Base-by-base conservation (phyloP, 2,329 filamentous ascomycete species). In the Claviceps sorghi region DNA sequence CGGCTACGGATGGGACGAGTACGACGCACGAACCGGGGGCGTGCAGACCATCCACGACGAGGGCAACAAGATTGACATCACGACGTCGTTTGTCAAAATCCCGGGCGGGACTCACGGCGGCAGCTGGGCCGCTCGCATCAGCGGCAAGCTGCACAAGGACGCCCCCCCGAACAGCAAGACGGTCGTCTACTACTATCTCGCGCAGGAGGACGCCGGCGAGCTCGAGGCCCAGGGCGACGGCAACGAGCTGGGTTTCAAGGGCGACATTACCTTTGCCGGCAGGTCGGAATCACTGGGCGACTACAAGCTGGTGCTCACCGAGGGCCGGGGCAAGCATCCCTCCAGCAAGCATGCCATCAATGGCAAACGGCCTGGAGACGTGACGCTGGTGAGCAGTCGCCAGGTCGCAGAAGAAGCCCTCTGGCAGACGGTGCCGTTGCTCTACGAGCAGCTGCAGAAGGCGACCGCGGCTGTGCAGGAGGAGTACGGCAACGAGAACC, bases 1-100 rank as follows among this genome's bases (percentile, higher is more conserved):
- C 48, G 91, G 91, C 52, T 98, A 98, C 67, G 93, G 93, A 56
- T 98, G 93, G 93, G 90, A 97, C 62, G 88, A 95, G 65, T 98
- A 94, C 67, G 93, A 98, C 68, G 83, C 89, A 22, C 79, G 93
- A 53, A 84, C 77, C 53, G 93, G 93, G 56, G 93, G 93, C 52
- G 76, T 86, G 22, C 88, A 98, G 69, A 86, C 86, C 0, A 91
- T 98, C 54, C 88, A 94, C 64, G 93, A 98, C 66, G 82, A 83
- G 51, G 84, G 80, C 48, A 98, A 98, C 69, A 79, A 79, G 53
- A 78, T 98, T 58, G 90, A 97, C 69, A 78, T 98, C 56, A 94
- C 86, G 9, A 96, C 91, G 44, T 86, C 88, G 50, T 96, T 97
- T 68, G 82, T 96, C 63, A 98, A 97, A 70, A 78, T 95, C 38